phyloP scores from a whole-genome alignment of 1,284 basidiomycete genomes.

The Ustilago vetiveriae region DNA sequence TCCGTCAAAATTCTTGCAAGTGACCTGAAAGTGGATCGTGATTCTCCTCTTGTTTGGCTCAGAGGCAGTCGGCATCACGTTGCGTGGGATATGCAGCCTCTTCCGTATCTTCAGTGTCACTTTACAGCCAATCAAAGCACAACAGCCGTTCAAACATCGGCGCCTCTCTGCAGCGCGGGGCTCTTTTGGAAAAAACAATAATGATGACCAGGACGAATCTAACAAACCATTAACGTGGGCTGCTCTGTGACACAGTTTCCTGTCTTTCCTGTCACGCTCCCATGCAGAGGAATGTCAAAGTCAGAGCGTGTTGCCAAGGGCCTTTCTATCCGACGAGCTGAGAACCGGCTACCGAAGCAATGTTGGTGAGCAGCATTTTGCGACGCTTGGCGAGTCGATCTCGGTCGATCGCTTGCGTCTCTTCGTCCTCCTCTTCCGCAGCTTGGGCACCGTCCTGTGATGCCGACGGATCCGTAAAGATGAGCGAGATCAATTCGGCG shows the following conservation, averaged over 20 bases:
- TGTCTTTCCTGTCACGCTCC: too few species aligned
- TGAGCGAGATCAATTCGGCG: conserved; percentile 54
- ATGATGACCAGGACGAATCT: too few species aligned
- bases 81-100: not conserved
- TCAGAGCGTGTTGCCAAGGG: too few species aligned
- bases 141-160: not conserved
- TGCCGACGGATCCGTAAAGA: conserved; percentile 46
- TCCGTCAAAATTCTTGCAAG: too few species aligned
- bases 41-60: not conserved
- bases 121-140: not conserved
- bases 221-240: too few species aligned
- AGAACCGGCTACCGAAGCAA: conserved; percentile 43
- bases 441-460: conserved; percentile 14
- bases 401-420: conserved; percentile 27
- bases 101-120: not conserved
- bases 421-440: conserved; percentile 29
- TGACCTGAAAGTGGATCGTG: too few species aligned
- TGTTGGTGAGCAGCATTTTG: conserved; percentile 37
- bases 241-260: too few species aligned
- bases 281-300: too few species aligned
- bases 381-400: conserved; percentile 21
- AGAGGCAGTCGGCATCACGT: not conserved
- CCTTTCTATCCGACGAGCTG: conserved; percentile 26
- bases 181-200: too few species aligned
- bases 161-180: too few species aligned